Evolutionary conservation across 75 land plant genomes (phyloP), one percentile per base, ranked within the genome.

Genomic region (Pinus albicaulis): DNA sequence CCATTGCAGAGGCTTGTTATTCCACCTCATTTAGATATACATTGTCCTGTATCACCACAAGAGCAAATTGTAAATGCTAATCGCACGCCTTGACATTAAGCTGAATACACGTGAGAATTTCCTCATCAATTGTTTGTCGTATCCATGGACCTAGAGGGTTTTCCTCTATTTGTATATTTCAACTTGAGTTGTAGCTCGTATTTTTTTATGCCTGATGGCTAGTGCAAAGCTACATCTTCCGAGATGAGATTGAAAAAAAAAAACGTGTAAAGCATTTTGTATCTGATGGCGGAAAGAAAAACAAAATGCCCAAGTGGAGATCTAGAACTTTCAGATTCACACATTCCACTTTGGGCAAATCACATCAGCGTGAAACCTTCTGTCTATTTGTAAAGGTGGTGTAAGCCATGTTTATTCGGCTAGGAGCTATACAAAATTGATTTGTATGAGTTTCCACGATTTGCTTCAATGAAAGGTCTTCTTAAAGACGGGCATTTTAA

Each of bases 1-100:
- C 87, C 95, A 13, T 71, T 92, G 78, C 95, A 94, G 76, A 81
- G 82, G 66, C 92, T 91, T n/a, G 86, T 84, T 28, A 81, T 88
- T 48, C 83, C 90, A 41, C 74, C 82, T 20, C 63, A 80, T 23
- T 25, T 23, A 55, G 57, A 72, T 23, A 44, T 44, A 71, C 52
- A 71, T n/a, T 48, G 53, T 48, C 53, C 53, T 48, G 53, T 48
- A 48, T 48, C 53, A 8, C 53, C 53, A 48, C 53, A 10, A 48
- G 53, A 48, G 53, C 71, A 41, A 44, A 68, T 68, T 36, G 71
- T 68, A 68, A 68, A 68, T 41, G 34, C 52, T n/a, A 68, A 44
- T 20, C 52, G 41, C 10, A 16, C 38, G 41, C 71, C 24, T 34
- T 66, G 53, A 41, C 17, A 66, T 38, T 38, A 38, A 41, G 36